Percentiles rank a stretch among this genome's conserved stretches.
Evolutionary conservation across 768 basidiomycete genomes (phyloP).

Genomic region (Nidularia sp.): DNA sequence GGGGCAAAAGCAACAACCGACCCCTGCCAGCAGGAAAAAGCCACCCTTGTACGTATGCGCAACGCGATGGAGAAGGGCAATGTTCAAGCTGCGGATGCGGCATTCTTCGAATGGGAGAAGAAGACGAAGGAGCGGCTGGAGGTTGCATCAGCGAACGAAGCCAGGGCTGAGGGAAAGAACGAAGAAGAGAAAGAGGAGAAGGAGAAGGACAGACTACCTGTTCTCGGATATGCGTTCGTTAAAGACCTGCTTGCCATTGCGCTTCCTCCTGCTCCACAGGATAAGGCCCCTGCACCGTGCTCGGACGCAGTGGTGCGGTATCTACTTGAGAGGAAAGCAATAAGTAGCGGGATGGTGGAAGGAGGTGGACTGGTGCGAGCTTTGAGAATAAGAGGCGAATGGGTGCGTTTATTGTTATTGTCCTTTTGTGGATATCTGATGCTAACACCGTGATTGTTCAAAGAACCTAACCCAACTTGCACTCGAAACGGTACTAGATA

Average conservation of each 20-base stretch:
- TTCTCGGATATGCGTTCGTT: conserved; percentile 46
- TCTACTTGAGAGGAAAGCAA: conserved; percentile 52
- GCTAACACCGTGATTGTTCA: background rate
- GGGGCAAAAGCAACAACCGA: background rate
- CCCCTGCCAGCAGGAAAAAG: conserved; percentile 2
- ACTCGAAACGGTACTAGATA: conserved; percentile 51
- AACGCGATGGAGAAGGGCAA: conserved; percentile 36
- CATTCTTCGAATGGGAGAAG: conserved; percentile 61
- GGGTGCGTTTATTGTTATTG: conserved; percentile 57
- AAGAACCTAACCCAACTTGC: conserved; percentile 47
- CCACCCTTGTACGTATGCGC: conserved; percentile 34
- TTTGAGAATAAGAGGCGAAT: conserved; percentile 56
- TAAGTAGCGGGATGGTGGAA: conserved; percentile 60
- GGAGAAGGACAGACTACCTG: background rate
- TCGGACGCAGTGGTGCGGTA: conserved; percentile 52
- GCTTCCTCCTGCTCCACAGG: conserved; percentile 32
- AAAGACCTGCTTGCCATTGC: conserved; percentile 51
- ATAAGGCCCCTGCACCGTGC: conserved; percentile 34
- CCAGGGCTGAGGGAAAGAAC: background rate
- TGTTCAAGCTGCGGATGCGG: conserved; percentile 48
- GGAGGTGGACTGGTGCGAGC: conserved; percentile 53
- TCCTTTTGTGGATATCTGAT: background rate
- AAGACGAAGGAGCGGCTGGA: conserved; percentile 9
- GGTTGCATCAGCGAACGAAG: background rate
- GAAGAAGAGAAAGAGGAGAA: conserved; percentile 12